phyloP scores from a whole-genome alignment of 2,329 filamentous ascomycete genomes.

The Venturia carpophila region DNA sequence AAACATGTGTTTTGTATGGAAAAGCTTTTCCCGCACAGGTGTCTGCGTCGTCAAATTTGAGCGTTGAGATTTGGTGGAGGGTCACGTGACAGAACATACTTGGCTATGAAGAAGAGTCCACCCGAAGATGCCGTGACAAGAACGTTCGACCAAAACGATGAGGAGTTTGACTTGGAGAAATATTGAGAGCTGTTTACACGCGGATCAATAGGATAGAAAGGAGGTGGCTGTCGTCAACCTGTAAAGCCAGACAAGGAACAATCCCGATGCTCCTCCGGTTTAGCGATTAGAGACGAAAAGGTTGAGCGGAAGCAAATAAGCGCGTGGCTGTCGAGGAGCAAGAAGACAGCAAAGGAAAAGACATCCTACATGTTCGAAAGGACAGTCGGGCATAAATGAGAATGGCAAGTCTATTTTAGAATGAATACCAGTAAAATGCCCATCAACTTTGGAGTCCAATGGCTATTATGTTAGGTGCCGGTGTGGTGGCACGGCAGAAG shows the following conservation, averaged over 20 bases:
- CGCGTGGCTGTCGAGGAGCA: background rate
- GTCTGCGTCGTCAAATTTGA: background rate
- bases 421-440: background rate
- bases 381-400: slow-evolving; percentile 2
- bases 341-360: background rate
- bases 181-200: background rate
- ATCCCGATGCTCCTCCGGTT: background rate
- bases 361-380: background rate
- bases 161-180: background rate
- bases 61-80: background rate
- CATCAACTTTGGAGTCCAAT: background rate
- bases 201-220: background rate
- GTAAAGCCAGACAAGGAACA: background rate
- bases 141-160: background rate
- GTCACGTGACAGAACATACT: background rate
- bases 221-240: slow-evolving; percentile 5
- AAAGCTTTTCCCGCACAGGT: background rate
- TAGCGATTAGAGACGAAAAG: background rate
- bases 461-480: background rate
- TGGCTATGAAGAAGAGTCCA: background rate
- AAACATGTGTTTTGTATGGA: background rate
- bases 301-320: background rate
- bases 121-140: background rate
- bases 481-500: slow-evolving; percentile 13
- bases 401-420: background rate